A percentile compares a stretch with the other conserved stretches of the same genome.
Evolutionary conservation across 805 yeast genomes (phyloP).

Genomic region (Metschnikowia matae): DNA sequence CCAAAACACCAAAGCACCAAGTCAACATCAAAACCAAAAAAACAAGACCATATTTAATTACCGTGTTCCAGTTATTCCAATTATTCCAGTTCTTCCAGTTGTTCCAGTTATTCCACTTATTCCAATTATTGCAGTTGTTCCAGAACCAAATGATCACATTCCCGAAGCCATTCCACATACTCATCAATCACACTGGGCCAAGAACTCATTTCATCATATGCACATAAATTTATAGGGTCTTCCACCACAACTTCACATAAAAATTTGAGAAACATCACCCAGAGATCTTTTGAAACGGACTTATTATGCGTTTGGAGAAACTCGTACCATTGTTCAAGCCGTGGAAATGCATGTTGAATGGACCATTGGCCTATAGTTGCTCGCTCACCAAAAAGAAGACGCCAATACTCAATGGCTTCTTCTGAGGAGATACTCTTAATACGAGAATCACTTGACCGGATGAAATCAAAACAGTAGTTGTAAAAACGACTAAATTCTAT

Average conservation of each 20-base stretch:
- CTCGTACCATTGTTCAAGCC: slow-evolving; percentile 53
- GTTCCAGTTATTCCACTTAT: too few relatives aligned
- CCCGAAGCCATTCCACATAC: slow-evolving; percentile 58
- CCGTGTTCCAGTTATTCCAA: too few relatives aligned
- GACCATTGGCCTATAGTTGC: not conserved
- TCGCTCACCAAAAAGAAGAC: slow-evolving; percentile 45
- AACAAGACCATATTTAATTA: too few relatives aligned
- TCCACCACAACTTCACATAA: slow-evolving; percentile 42
- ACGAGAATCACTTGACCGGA: slow-evolving; percentile 53
- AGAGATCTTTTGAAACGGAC: slow-evolving; percentile 65
- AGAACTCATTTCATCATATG: slow-evolving; percentile 75
- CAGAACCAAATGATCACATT: slow-evolving; percentile 16
- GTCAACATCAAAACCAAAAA: too few relatives aligned
- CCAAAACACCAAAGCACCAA: too few relatives aligned
- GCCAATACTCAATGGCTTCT: slow-evolving; percentile 75
- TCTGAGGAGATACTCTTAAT: slow-evolving; percentile 51
- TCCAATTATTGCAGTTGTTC: not conserved
- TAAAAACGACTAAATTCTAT: slow-evolving; percentile 57
- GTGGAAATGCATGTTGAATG: slow-evolving; percentile 13
- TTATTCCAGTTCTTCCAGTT: too few relatives aligned
- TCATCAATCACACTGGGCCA: slow-evolving; percentile 93
- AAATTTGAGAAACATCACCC: slow-evolving; percentile 80
- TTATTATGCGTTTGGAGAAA: slow-evolving; percentile 48
- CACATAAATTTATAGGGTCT: slow-evolving; percentile 47
- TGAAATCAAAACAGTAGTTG: slow-evolving; percentile 64